Evolutionary conservation across 192 early-diverging fungal species (phyloP).

Genomic region (Pilobolus umbonatus): DNA sequence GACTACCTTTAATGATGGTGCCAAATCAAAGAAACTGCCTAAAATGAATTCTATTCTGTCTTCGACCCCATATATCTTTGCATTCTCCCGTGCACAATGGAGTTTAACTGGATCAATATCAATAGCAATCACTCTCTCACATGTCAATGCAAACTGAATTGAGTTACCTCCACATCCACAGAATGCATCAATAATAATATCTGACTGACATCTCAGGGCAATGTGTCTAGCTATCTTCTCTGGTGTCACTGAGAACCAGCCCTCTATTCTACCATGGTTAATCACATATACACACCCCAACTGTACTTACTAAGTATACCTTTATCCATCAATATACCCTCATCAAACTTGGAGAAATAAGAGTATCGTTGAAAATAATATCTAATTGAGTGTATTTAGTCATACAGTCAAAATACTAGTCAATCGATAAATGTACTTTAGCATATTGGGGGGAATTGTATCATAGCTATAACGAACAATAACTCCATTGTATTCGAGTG

Average conservation of each 20-base stretch:
- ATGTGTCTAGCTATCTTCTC: slow-evolving; percentile 82
- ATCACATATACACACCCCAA: neutral
- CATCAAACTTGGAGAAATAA: slow-evolving; percentile 81
- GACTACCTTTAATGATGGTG: slow-evolving; percentile 53
- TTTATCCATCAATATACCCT: slow-evolving; percentile 82
- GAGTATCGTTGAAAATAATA: slow-evolving; percentile 84
- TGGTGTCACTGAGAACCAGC: slow-evolving; percentile 95
- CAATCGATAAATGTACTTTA: slow-evolving; percentile 12
- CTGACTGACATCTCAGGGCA: slow-evolving; percentile 58
- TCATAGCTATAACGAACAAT: slow-evolving; percentile 26
- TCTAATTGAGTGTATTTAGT: slow-evolving; percentile 37
- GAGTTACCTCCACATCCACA: slow-evolving; percentile 96
- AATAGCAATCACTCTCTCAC: slow-evolving; percentile 87
- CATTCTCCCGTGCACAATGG: slow-evolving; percentile 81
- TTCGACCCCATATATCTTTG: slow-evolving; percentile 82
- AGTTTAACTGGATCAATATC: slow-evolving; percentile 82
- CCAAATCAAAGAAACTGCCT: slow-evolving; percentile 82
- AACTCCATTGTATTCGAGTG: slow-evolving; percentile 10
- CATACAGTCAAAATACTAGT: neutral
- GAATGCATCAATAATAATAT: slow-evolving; percentile 84
- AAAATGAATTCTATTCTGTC: slow-evolving; percentile 91
- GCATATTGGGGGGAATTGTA: slow-evolving; percentile 24
- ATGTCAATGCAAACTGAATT: slow-evolving; percentile 91
- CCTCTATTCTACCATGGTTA: slow-evolving; percentile 43
- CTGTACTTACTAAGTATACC: slow-evolving; percentile 33